Evolutionary conservation across 352 stramenopile genomes (phyloP).

Genomic region (Phytophthora syringae): DNA sequence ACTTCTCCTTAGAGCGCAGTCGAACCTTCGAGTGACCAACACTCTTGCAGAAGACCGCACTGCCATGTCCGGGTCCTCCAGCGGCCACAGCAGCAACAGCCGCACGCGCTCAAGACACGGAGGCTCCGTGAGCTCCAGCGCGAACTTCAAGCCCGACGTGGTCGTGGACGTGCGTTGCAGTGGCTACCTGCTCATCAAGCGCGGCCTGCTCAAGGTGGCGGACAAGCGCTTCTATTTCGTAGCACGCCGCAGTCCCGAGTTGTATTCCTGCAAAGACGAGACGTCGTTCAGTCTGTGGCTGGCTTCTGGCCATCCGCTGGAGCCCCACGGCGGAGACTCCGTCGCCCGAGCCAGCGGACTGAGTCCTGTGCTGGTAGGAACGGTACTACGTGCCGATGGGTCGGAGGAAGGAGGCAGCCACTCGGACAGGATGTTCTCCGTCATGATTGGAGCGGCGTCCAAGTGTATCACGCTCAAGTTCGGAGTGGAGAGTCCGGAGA

Average conservation of each 20-base stretch:
- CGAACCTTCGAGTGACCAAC: not conserved
- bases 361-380: slow-evolving; percentile 50
- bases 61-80: too few species aligned
- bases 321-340: slow-evolving; percentile 25
- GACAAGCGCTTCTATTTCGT: slow-evolving; percentile 81
- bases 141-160: slow-evolving; percentile 29
- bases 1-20: slow-evolving; percentile 9
- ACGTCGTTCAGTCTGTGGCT: slow-evolving; percentile 68
- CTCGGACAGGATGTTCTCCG: slow-evolving; percentile 50
- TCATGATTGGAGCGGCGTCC: slow-evolving; percentile 46
- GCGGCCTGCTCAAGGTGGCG: slow-evolving; percentile 60
- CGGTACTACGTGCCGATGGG: slow-evolving; percentile 58
- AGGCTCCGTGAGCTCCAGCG: slow-evolving; percentile 26
- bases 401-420: slow-evolving; percentile 31
- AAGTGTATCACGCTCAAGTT: slow-evolving; percentile 61
- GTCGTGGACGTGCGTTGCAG: slow-evolving; percentile 47
- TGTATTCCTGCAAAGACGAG: slow-evolving; percentile 75
- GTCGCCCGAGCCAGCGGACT: slow-evolving; percentile 34
- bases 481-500: slow-evolving; percentile 45
- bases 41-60: slow-evolving; percentile 5
- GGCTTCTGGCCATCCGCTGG: slow-evolving; percentile 50
- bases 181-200: slow-evolving; percentile 55
- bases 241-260: slow-evolving; percentile 33
- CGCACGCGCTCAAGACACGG: slow-evolving; percentile 25
- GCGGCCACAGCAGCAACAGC: slow-evolving; percentile 17